Base-by-base conservation (phyloP, 2,329 filamentous ascomycete genomes). In the Drechslera avenae region DNA sequence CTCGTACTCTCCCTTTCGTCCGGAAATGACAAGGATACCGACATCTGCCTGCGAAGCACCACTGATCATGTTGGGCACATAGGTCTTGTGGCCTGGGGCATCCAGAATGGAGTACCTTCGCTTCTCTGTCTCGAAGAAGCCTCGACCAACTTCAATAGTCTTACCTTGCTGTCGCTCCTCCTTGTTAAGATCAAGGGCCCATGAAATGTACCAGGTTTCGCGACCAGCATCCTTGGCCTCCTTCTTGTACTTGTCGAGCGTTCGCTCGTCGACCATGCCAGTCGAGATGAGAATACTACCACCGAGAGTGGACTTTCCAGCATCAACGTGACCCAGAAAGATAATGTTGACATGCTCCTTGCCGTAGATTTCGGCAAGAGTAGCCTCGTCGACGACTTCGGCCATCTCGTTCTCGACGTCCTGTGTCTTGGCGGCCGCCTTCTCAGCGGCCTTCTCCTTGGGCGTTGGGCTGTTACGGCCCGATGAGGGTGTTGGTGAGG, bases 211-310 rank as follows among this genome's bases (percentile, higher is more conserved):
- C 94, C 94, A 99, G 3, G 93, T 96, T 79, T 97, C 94, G 79
- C 92, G 89, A 45, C 94, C 94, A 59, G 94, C 83, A 9, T 97
- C 94, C 81, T 96, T 97, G 42, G 94, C 93, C 68, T 99, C 95
- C 64, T 85, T 86, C 60, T 73, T 71, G 81, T 96, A 96, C 78
- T 99, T 99, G 46, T 99, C 94, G 82, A 99, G 85, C 30, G 94
- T 99, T 73, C 94, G 86, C 77, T 99, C 91, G 69, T 99, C 95
- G n/a, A 99, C 94, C 94, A 97, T 99, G 54, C 94, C 94, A 4
- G 93, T 97, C 44, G 86, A 86, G 74, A 94, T 96, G 12, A 99
- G 81, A 57, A 99, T 96, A 44, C 90, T 90, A 42, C 94, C 94
- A 71, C 94, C 94, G 5, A 99, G 82, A 3, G 94, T 99, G 32